Conservation (phyloP, 768 basidiomycete species). For the Boletellus ananiceps region DNA sequence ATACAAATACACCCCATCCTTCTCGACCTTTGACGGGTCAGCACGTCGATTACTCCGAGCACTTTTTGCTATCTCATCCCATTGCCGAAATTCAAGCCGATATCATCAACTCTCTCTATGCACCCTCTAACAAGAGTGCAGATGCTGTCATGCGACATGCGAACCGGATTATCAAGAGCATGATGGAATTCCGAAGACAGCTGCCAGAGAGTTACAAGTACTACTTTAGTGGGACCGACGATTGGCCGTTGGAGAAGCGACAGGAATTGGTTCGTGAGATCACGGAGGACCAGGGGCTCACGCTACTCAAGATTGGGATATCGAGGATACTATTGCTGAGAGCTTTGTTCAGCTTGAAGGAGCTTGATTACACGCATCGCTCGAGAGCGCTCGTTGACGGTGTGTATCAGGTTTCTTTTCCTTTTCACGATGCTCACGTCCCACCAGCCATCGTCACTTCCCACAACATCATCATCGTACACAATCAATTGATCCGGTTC, state of each 20-base stretch:
- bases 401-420: conserved; percentile 30
- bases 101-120: conserved; percentile 82
- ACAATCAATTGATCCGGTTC: conserved; percentile 78
- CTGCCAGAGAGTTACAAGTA: conserved; percentile 68
- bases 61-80: conserved; percentile 72
- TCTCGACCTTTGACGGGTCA: conserved; percentile 36
- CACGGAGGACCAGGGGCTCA: conserved; percentile 77
- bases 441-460: conserved; percentile 72
- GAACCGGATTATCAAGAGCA: conserved; percentile 71
- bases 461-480: conserved; percentile 82
- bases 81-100: conserved; percentile 84
- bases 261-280: conserved; percentile 67
- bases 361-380: conserved; percentile 59
- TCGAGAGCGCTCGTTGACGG: conserved; percentile 76
- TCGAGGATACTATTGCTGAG: conserved; percentile 72
- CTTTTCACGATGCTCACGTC: conserved; percentile 4
- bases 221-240: conserved; percentile 76
- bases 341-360: conserved; percentile 74
- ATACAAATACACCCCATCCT: conserved; percentile 76
- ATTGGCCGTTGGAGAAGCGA: conserved; percentile 65
- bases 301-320: conserved; percentile 79
- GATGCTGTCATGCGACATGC: conserved; percentile 75
- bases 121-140: conserved; percentile 63
- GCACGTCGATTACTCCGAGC: conserved; percentile 59
- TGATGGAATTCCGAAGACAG: conserved; percentile 63